Evolutionary conservation across 2,329 filamentous ascomycete species (phyloP), one percentile per base, ranked within the genome.

Genomic region (Exophiala aquamarina): DNA sequence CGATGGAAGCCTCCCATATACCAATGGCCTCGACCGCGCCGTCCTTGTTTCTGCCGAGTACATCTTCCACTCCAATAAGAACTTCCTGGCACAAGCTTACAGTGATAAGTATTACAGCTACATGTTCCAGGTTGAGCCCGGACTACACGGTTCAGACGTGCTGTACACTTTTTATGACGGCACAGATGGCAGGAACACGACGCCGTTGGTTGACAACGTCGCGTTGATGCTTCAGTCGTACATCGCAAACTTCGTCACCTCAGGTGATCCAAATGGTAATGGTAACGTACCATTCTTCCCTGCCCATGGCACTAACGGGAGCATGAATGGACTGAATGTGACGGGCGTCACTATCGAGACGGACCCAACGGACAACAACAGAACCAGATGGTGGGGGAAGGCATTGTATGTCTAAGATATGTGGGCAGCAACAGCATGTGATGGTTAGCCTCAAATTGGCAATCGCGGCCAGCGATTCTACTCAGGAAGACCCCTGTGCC

Each of bases 331-430:
- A 18, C 58, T 80, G 21, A 70, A 69, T 23, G 60, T 67, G n/a
- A 64, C 63, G 2, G 65, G 65, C 3, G 72, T 77, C 26, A 64
- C 60, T 17, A 61, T 69, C 48, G 60, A 64, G 21, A 64, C 54
- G 49, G 77, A 81, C 60, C 65, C 66, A 8, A 70, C 72, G 41
- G 70, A 67, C 13, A 76, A 74, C 54, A 58, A 56, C 29, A 66
- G 77, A 52, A 81, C 77, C 60, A 61, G 63, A 41, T 80, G 69
- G 66, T 80, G 77, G 77, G 75, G 79, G 64, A 69, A 73, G 59
- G 72, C 63, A 26, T 54, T 73, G 49, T 75, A 69, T 51, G 55
- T 39, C 20, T 43, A 26, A 44, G 21, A n/a, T n/a, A n/a, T n/a
- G n/a, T n/a, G n/a, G n/a, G n/a, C n/a, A n/a, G n/a, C n/a, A 38